Base-by-base conservation (phyloP, 2,329 filamentous ascomycete genomes). In the Elsinoe necatrix region DNA sequence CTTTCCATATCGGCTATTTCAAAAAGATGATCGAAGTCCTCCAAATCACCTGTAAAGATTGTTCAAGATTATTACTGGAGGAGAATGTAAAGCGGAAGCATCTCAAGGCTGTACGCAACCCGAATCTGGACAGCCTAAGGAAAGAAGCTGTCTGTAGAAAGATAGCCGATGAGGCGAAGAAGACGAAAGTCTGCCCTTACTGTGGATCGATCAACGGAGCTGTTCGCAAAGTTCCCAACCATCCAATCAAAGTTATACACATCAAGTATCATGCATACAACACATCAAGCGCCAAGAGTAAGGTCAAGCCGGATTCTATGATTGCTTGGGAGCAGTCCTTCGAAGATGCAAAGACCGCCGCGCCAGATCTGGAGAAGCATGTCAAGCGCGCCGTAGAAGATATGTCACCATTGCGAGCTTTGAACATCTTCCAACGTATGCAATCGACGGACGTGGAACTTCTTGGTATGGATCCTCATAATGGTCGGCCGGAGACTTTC, bases 31-130 rank as follows among this genome's bases (percentile, higher is more conserved):
- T 95, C 68, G 85, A 85, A 43, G 91, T 95, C 57, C 78, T 98
- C 21, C 91, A 97, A 69, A 87, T 93, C 66, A 95, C 98, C 62
- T 98, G 93, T 83, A 98, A 95, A 69, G 76, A 91, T 67, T 98
- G 93, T 69, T 88, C 89, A 21, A 81, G 81, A 60, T 86, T 97
- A 5, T 74, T 98, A 56, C 80, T 98, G 21, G 83, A 86, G 35
- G 90, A 96, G 68, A 75, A 81, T 18, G 89, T 95, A 64, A 83
- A 89, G 62, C 83, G 87, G 39, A 73, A 78, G 2, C 95, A 86
- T 63, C 76, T 96, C n/a, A 86, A 82, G 60, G 86, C 90, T 63
- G 77, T 97, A 67, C 82, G 92, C 61, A 81, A 84, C 21, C 89
- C 89, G 0, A 83, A 85, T 35, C 82, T 95, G 65, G 93, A 98